Percentiles rank a stretch among this genome's conserved stretches.
Evolutionary conservation across 768 basidiomycete species (phyloP).

Genomic region (Tulasnella calospora): DNA sequence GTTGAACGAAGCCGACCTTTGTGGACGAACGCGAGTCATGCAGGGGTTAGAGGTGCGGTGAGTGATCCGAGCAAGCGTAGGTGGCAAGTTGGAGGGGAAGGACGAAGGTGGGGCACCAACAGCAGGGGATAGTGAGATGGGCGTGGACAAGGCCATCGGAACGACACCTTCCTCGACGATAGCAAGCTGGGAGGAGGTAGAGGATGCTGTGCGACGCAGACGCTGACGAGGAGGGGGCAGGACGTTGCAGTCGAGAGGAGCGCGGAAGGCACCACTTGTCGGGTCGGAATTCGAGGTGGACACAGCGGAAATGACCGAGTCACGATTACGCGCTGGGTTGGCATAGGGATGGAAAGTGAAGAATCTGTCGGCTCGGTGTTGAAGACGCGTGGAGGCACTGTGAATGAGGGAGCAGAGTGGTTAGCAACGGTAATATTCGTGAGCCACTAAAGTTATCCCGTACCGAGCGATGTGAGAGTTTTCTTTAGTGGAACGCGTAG

Average conservation of each 20-base stretch:
- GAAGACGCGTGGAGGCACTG: slow-evolving; percentile 22
- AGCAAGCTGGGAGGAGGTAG: slow-evolving; percentile 20
- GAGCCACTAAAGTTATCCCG: background rate
- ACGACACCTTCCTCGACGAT: slow-evolving; percentile 16
- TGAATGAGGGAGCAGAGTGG: background rate
- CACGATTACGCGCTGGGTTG: background rate
- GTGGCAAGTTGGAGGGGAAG: slow-evolving; percentile 5
- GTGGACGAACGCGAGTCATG: slow-evolving; percentile 1
- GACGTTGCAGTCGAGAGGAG: background rate
- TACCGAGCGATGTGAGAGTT: slow-evolving; percentile 20
- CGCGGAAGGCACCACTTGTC: background rate
- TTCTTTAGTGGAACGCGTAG: slow-evolving; percentile 8
- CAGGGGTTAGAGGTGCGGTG: slow-evolving; percentile 24
- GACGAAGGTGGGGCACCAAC: background rate
- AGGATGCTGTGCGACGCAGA: slow-evolving; percentile 20
- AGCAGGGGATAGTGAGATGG: background rate
- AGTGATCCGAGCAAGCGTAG: background rate
- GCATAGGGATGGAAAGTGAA: slow-evolving; percentile 25
- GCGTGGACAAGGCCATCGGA: background rate
- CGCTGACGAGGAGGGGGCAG: background rate
- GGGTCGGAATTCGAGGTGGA: slow-evolving; percentile 13
- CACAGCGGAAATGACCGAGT: slow-evolving; percentile 2
- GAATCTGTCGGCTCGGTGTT: slow-evolving; percentile 19
- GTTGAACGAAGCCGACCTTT: slow-evolving; percentile 14
- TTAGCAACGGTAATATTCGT: background rate